These are phyloP conservation scores for Somion occarium DNA, from an alignment of 1,284 basidiomycete species.

Conservation along the genomic window DNA sequence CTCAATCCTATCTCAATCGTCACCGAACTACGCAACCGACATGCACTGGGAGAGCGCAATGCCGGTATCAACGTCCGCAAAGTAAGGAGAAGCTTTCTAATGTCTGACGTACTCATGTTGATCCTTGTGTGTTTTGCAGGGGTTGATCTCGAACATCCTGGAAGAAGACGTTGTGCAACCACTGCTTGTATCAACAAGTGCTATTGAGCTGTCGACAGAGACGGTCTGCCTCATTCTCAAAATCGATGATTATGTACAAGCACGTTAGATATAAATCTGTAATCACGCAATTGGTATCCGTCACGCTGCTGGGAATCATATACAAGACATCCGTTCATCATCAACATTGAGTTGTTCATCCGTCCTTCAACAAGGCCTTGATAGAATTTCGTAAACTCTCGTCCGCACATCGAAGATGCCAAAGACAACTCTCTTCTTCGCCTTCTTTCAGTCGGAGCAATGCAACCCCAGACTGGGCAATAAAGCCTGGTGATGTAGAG, in stretches of 20 bases:
- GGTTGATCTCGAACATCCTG: slow-evolving; percentile 92
- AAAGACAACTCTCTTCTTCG: slow-evolving; percentile 68
- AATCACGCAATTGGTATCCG: not conserved
- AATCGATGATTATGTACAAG: slow-evolving; percentile 94
- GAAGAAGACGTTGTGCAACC: slow-evolving; percentile 99
- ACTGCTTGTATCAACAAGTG: slow-evolving; percentile 91
- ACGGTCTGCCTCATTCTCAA: slow-evolving; percentile 95
- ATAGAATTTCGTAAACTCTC: slow-evolving; percentile 21
- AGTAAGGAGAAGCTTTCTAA: slow-evolving; percentile 40
- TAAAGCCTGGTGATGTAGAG: slow-evolving; percentile 11
- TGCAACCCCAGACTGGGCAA: slow-evolving; percentile 24
- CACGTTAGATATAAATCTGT: slow-evolving; percentile 40
- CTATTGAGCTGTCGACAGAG: slow-evolving; percentile 93
- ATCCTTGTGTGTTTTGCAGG: slow-evolving; percentile 40
- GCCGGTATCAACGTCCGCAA: slow-evolving; percentile 99
- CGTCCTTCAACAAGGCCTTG: slow-evolving; percentile 16
- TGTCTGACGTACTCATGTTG: not conserved
- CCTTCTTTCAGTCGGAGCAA: slow-evolving; percentile 54
- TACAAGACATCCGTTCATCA: not conserved
- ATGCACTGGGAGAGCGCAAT: slow-evolving; percentile 90
- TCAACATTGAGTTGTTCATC: not conserved
- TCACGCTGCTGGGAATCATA: not conserved
- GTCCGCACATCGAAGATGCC: slow-evolving; percentile 60
- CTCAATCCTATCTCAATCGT: slow-evolving; percentile 98
- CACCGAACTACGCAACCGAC: slow-evolving; percentile 95